phyloP scores from a whole-genome alignment of 352 stramenopile species.

The Pythium apleroticum region DNA sequence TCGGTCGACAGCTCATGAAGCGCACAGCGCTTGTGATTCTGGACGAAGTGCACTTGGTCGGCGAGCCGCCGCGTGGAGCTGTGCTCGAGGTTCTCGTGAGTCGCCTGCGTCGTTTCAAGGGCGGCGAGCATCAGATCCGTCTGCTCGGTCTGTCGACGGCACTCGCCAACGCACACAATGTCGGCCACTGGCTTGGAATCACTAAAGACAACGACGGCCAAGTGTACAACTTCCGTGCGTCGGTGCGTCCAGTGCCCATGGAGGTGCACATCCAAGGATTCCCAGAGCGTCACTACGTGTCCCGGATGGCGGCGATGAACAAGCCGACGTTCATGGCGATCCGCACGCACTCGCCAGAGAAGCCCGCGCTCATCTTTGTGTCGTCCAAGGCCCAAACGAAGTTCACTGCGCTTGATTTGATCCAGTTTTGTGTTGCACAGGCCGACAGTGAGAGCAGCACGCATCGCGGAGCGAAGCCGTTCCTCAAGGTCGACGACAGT shows the following conservation, averaged over 20 bases:
- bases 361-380: constrained; percentile 98
- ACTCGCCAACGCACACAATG: constrained; percentile 94
- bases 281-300: constrained; percentile 95
- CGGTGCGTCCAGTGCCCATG: constrained; percentile 96
- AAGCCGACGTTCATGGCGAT: constrained; percentile 98
- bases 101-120: constrained; percentile 65
- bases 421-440: constrained; percentile 88
- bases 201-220: constrained; percentile 61
- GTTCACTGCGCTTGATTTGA: constrained; percentile 97
- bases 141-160: constrained; percentile 96
- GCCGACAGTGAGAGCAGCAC: constrained; percentile 68
- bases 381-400: constrained; percentile 97
- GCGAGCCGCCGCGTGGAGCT: constrained; percentile 92
- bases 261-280: constrained; percentile 97
- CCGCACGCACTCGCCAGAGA: constrained; percentile 91
- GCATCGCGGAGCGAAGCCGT: constrained; percentile 88
- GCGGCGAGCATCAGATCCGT: constrained; percentile 69
- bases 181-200: constrained; percentile 97
- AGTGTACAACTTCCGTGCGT: constrained; percentile 95
- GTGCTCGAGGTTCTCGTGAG: constrained; percentile 92
- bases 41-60: constrained; percentile 98
- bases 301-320: constrained; percentile 99
- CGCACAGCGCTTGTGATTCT: constrained; percentile 92
- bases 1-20: constrained; percentile 66
- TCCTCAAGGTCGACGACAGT: constrained; percentile 91